Conservation (phyloP, 73 alveolate species). For the Blepharisma stoltei region DNA sequence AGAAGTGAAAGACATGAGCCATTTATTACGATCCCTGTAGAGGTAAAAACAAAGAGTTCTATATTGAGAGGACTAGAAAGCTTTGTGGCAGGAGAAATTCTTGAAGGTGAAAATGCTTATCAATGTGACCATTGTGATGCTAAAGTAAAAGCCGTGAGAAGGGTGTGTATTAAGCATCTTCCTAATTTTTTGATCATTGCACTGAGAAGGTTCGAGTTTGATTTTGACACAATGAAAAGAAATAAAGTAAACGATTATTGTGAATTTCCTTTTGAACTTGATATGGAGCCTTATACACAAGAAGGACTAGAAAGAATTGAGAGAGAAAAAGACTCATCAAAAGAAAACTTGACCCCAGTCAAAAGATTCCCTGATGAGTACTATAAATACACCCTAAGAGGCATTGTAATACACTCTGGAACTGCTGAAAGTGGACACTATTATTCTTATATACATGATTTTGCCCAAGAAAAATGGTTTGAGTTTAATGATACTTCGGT, state of each 20-base stretch:
- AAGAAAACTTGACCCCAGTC: slow-evolving; percentile 36
- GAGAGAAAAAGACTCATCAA: slow-evolving; percentile 54
- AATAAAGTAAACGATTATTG: slow-evolving; percentile 92
- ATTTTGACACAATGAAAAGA: slow-evolving; percentile 86
- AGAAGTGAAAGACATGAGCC: slow-evolving; percentile 82
- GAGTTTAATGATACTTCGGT: slow-evolving; percentile 59
- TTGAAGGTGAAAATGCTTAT: slow-evolving; percentile 96
- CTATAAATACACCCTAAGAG: slow-evolving; percentile 80
- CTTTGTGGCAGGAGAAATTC: slow-evolving; percentile 89
- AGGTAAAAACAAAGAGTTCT: slow-evolving; percentile 76
- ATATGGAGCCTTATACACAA: slow-evolving; percentile 92
- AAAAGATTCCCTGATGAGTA: slow-evolving; percentile 67
- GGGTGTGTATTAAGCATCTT: slow-evolving; percentile 84
- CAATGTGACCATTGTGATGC: slow-evolving; percentile 89
- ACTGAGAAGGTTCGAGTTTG: slow-evolving; percentile 92
- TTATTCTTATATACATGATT: slow-evolving; percentile 77
- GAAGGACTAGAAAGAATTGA: slow-evolving; percentile 83
- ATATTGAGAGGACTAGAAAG: slow-evolving; percentile 83
- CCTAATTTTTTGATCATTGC: slow-evolving; percentile 91
- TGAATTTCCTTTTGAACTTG: slow-evolving; percentile 92
- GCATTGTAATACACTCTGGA: slow-evolving; percentile 96
- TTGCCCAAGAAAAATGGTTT: slow-evolving; percentile 35
- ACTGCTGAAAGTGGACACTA: slow-evolving; percentile 97
- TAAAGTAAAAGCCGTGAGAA: slow-evolving; percentile 88
- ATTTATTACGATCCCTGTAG: slow-evolving; percentile 32